Evolutionary conservation across 257 asterid genomes (phyloP).

Genomic region (Penstemon barbatus): DNA sequence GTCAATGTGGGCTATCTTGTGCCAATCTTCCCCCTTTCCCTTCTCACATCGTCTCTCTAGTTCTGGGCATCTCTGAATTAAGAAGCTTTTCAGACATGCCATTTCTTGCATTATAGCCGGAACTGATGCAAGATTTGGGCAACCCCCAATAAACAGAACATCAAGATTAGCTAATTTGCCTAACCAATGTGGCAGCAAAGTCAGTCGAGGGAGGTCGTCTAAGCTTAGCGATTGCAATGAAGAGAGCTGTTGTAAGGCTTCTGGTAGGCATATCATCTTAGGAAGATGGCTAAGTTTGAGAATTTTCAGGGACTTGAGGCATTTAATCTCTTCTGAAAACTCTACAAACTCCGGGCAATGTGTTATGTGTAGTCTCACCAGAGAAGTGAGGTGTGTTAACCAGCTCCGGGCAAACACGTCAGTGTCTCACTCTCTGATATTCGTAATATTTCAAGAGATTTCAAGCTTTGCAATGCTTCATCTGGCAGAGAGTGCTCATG

Average conservation of each 20-base stretch:
- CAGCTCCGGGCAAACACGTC: slow-evolving; percentile 17
- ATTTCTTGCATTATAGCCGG: slow-evolving; percentile 23
- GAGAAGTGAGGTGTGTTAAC: slow-evolving; percentile 16
- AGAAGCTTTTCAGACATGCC: slow-evolving; percentile 20
- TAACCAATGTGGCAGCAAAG: slow-evolving; percentile 24
- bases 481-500: not conserved
- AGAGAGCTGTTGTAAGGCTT: not conserved
- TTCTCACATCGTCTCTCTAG: slow-evolving; percentile 29
- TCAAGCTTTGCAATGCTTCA: slow-evolving; percentile 2
- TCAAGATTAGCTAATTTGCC: slow-evolving; percentile 10
- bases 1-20: slow-evolving; percentile 31
- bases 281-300: not conserved
- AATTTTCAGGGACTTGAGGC: not conserved
- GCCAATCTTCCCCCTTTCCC: slow-evolving; percentile 36
- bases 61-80: slow-evolving; percentile 19
- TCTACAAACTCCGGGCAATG: slow-evolving; percentile 9
- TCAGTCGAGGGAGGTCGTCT: slow-evolving; percentile 9
- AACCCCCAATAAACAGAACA: not conserved
- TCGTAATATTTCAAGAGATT: not conserved
- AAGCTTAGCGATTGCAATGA: not conserved
- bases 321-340: not conserved
- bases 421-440: slow-evolving; percentile 1
- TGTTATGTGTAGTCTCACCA: not conserved
- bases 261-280: slow-evolving; percentile 22
- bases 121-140: slow-evolving; percentile 28